Base-by-base conservation (phyloP, 495 filamentous ascomycete species). In the Aspergillus campestris region DNA sequence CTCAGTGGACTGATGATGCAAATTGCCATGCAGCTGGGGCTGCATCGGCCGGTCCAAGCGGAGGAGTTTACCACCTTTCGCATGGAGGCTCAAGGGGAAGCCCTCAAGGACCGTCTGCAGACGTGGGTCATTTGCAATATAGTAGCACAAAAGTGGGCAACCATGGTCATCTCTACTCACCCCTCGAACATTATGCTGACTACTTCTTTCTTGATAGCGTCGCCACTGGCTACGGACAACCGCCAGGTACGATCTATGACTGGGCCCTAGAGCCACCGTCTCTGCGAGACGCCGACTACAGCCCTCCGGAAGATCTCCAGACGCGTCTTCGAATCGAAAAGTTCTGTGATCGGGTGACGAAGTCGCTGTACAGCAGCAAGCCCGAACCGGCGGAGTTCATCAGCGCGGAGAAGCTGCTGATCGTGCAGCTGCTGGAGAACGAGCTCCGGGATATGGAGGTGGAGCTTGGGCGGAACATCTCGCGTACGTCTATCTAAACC, bases 101-200 rank as follows among this genome's bases (percentile, higher is more conserved):
- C 92, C 42, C 70, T 96, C 32, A 81, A 86, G 49, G 89, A 95
- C 59, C 76, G 89, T 27, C 73, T 95, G 38, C 81, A 82, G 52
- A 96, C 89, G 1, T 96, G 89, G 89, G 85, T 88, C 8, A 82
- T 89, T 6, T 92, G 87, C 62, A 96, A 96, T 58, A 87, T 92
- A 45, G 87, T 94, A 10, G 83, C 89, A 8, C 89, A 95, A 63
- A 80, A 75, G 79, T 81, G 51, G 58, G 70, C 56, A 15, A 24
- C 38, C 30, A 28, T 24, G n/a, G 3, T 39, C 7, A 14, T 6
- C 4, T 27, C n/a, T 10, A 13, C 11, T 24, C 7, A 5, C 5
- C 8, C 11, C 7, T 31, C 30, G 30, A 18, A 3, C 14, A 18
- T 24, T 36, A 18, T 15, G 33, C 9, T 38, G 5, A 44, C 44